phyloP scores from a whole-genome alignment of 176 grass and related monocot genomes.

The Stipa capillata region DNA sequence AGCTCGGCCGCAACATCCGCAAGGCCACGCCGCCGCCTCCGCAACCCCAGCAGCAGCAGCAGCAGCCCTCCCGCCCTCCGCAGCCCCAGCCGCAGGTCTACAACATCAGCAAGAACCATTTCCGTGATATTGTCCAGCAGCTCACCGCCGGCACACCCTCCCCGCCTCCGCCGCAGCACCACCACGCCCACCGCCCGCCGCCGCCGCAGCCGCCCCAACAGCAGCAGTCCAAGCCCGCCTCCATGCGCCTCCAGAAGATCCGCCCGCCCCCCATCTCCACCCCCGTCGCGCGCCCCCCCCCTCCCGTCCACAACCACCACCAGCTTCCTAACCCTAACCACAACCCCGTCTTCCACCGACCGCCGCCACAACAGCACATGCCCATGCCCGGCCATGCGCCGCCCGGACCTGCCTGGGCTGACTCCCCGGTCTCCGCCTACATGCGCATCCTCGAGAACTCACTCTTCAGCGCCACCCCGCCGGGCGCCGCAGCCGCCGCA shows the following conservation, averaged over 20 bases:
- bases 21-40: constrained; percentile 61
- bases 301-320: constrained; percentile 35
- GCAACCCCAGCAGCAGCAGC: neutral
- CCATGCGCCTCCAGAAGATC: constrained; percentile 78
- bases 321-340: constrained; percentile 31
- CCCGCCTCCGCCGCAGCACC: constrained; percentile 17
- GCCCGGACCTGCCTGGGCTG: constrained; percentile 36
- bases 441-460: constrained; percentile 80
- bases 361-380: constrained; percentile 18
- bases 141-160: constrained; percentile 86
- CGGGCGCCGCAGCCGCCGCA: neutral
- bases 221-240: constrained; percentile 44
- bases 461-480: constrained; percentile 50
- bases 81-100: constrained; percentile 96
- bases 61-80: constrained; percentile 27
- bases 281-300: constrained; percentile 43
- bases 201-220: constrained; percentile 20
- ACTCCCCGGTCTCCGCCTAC: constrained; percentile 72
- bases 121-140: constrained; percentile 95
- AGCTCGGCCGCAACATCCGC: constrained; percentile 77
- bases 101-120: constrained; percentile 99
- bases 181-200: constrained; percentile 19
- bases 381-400: neutral
- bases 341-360: constrained; percentile 30
- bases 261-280: constrained; percentile 61